Base-by-base conservation (phyloP, 2,329 filamentous ascomycete species). In the Samsoniella hepiali region DNA sequence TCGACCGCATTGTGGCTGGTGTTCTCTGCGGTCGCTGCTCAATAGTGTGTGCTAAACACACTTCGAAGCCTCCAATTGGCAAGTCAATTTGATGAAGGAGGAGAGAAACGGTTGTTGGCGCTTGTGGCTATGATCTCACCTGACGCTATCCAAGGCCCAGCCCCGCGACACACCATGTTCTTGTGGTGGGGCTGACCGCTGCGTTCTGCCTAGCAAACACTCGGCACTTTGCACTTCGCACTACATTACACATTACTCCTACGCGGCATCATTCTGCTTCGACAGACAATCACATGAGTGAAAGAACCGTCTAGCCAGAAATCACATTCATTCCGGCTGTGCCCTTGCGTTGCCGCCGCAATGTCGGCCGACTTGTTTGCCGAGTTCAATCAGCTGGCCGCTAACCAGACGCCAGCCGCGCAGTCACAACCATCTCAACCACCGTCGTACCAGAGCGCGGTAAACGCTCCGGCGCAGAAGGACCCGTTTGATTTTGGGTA, bases 1-100 rank as follows among this genome's bases (percentile, higher is more conserved):
- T 69, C 51, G 76, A 69, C 64, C 73, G 74, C 76, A 78, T 78
- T 29, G 17, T 53, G 49, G 36, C 34, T 27, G 47, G n/a, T 2
- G 10, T 22, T 29, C 34, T 53, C 38, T 7, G 58, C 15, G 17
- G 5, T 29, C 27, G 15, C 10, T 47, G 29, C 36, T 29, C 27
- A 32, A 15, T 5, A 17, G 7, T 8, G 27, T 6, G 38, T 27
- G 38, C 17, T 22, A 17, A 27, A 22, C 15, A 17, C 36, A 45
- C 36, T 9, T 38, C 11, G 27, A 17, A 53, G 9, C 6, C 8
- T 17, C 13, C 38, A 45, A 53, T 54, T 53, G 49, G 15, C 22
- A 38, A 36, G 27, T 51, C 13, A 29, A n/a, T 29, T 15, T 15
- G 58, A 54, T 61, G 58, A 45, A 44, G 29, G 38, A 40, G 49